Evolutionary conservation across 2,329 filamentous ascomycete genomes (phyloP).

Genomic region (Catunica adiposa): DNA sequence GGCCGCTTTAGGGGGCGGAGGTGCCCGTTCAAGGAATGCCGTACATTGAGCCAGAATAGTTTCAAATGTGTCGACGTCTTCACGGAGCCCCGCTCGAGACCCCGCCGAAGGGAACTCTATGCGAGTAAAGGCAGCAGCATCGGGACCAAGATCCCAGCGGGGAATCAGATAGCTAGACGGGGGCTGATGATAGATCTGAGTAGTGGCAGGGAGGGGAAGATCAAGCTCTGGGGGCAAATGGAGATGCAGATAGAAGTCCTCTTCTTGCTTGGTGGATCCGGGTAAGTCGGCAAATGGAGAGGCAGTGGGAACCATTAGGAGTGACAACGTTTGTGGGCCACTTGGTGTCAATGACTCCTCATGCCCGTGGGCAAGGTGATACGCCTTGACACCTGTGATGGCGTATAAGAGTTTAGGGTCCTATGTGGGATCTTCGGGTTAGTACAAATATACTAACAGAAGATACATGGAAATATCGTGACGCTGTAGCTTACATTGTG

Average conservation of each 20-base stretch:
- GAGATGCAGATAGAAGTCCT: constrained; percentile 94
- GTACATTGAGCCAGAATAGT: constrained; percentile 97
- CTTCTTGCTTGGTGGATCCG: constrained; percentile 46
- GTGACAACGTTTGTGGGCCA: constrained; percentile 76
- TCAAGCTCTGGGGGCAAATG: constrained; percentile 91
- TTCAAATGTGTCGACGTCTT: constrained; percentile 92
- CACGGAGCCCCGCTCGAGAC: constrained; percentile 57
- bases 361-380: constrained; percentile 75
- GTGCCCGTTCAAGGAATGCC: constrained; percentile 74
- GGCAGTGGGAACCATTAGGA: constrained; percentile 89
- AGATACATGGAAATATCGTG: neutral
- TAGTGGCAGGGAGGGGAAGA: constrained; percentile 81
- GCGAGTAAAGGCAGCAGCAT: constrained; percentile 77
- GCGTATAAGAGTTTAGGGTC: constrained; percentile 52
- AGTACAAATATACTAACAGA: constrained; percentile 1
- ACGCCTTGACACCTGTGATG: constrained; percentile 75
- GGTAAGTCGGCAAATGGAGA: constrained; percentile 46
- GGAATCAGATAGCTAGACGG: constrained; percentile 87
- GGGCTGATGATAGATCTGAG: constrained; percentile 92
- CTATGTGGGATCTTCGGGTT: constrained; percentile 19
- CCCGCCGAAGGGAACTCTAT: constrained; percentile 75
- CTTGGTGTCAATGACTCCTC: constrained; percentile 69
- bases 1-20: constrained; percentile 34
- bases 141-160: constrained; percentile 79
- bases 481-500: constrained; percentile 8